phyloP scores from a whole-genome alignment of 352 stramenopile genomes.

The Phytopythium boreale region DNA sequence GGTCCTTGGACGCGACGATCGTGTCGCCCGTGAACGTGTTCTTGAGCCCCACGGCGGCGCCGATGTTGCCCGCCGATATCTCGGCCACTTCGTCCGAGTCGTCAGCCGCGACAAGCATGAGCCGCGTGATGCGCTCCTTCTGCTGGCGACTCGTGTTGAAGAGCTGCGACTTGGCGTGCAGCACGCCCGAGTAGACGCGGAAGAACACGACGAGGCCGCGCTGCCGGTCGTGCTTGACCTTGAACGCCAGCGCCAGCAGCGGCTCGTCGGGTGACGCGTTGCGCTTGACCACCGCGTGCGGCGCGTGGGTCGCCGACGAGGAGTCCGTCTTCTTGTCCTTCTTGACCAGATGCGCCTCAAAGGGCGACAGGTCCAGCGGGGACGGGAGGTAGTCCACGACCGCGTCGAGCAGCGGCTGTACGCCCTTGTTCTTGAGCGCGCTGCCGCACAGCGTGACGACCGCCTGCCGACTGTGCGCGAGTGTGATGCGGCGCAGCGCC shows the following conservation, averaged over 20 bases:
- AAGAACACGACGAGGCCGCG: constrained; percentile 89
- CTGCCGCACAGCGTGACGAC: constrained; percentile 63
- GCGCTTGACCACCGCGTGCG: constrained; percentile 25
- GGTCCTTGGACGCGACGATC: constrained; percentile 79
- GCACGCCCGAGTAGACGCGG: constrained; percentile 91
- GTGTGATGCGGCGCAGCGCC: constrained; percentile 62
- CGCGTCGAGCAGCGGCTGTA: constrained; percentile 97
- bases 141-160: constrained; percentile 64
- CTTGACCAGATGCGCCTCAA: constrained; percentile 46
- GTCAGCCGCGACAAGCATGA: constrained; percentile 90
- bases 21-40: constrained; percentile 92
- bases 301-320: background rate
- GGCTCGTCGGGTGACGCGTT: constrained; percentile 40
- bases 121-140: constrained; percentile 61
- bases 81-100: constrained; percentile 85
- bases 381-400: constrained; percentile 97
- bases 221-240: constrained; percentile 78
- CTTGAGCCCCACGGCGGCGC: constrained; percentile 91
- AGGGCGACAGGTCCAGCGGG: constrained; percentile 84
- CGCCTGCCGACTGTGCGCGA: constrained; percentile 38
- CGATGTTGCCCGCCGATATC: constrained; percentile 89
- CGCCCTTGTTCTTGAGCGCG: constrained; percentile 85
- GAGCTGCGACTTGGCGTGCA: constrained; percentile 80
- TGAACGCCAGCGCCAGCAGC: constrained; percentile 62
- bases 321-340: constrained; percentile 31